Percentiles rank a stretch among this genome's conserved stretches.
Conservation (phyloP, 352 stramenopile species). For the Phytophthora fragariae region DNA sequence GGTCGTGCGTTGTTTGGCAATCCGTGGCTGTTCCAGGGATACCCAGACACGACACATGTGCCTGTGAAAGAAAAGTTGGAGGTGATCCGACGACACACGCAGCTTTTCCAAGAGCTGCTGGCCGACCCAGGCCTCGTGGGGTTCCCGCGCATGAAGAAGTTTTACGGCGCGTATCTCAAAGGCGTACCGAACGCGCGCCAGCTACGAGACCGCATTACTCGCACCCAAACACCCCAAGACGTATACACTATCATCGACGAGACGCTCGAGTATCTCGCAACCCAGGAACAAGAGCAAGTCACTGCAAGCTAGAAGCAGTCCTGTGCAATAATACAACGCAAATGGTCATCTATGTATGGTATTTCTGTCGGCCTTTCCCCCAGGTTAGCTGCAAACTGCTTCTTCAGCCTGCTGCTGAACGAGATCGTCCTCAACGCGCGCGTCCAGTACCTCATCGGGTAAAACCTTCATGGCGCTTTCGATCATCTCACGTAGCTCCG, state of each 20-base stretch:
- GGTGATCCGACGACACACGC: constrained; percentile 69
- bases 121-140: constrained; percentile 50
- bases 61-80: constrained; percentile 59
- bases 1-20: constrained; percentile 82
- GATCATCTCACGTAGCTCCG: constrained; percentile 78
- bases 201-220: constrained; percentile 63
- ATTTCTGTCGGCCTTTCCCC: not conserved
- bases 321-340: constrained; percentile 14
- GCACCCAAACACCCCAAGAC: constrained; percentile 54
- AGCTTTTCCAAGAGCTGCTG: constrained; percentile 76
- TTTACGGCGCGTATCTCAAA: constrained; percentile 79
- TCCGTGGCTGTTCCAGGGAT: constrained; percentile 83
- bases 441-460: constrained; percentile 77
- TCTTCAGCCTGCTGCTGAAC: constrained; percentile 24
- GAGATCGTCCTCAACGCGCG: constrained; percentile 70
- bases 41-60: constrained; percentile 60
- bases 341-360: constrained; percentile 30
- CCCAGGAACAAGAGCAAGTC: constrained; percentile 33
- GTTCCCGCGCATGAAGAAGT: constrained; percentile 84
- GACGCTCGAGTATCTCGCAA: constrained; percentile 42
- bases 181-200: constrained; percentile 76
- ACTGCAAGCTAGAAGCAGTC: constrained; percentile 7
- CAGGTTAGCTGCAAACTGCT: constrained; percentile 27
- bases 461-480: constrained; percentile 74
- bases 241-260: constrained; percentile 72